Evolutionary conservation across 306 rosid species (phyloP).

Genomic region (Inga leiocalycina): DNA sequence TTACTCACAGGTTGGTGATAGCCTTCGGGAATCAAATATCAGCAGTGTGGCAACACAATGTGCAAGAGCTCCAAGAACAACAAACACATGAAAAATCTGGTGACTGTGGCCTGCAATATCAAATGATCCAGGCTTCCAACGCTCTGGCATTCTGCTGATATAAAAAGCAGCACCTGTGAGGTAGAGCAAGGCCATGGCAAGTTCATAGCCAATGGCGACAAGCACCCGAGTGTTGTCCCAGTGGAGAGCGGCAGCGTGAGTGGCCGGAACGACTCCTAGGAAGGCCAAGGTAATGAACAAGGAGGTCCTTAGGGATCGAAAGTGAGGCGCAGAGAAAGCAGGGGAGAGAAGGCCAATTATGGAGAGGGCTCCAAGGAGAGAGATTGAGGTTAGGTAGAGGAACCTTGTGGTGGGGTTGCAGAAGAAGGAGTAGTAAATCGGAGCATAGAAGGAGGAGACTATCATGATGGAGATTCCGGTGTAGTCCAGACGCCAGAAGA

Average conservation of each 20-base stretch:
- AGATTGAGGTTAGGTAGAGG: slow-evolving; percentile 65
- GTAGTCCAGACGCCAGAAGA: slow-evolving; percentile 87
- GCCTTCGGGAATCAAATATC: slow-evolving; percentile 57
- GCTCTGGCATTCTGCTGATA: slow-evolving; percentile 68
- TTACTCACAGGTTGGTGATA: slow-evolving; percentile 55
- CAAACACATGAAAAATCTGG: slow-evolving; percentile 81
- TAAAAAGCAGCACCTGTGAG: slow-evolving; percentile 71
- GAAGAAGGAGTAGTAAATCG: slow-evolving; percentile 71
- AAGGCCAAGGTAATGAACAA: slow-evolving; percentile 79
- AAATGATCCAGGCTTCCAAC: slow-evolving; percentile 82
- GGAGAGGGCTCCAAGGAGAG: slow-evolving; percentile 57
- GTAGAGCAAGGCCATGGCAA: slow-evolving; percentile 70
- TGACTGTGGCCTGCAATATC: slow-evolving; percentile 91
- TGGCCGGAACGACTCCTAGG: slow-evolving; percentile 74
- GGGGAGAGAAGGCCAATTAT: slow-evolving; percentile 64
- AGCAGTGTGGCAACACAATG: slow-evolving; percentile 69
- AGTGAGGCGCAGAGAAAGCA: slow-evolving; percentile 56
- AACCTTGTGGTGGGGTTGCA: slow-evolving; percentile 55
- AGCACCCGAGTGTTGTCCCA: slow-evolving; percentile 55
- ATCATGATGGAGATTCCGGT: slow-evolving; percentile 84
- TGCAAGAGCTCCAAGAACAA: slow-evolving; percentile 76
- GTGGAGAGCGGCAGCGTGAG: slow-evolving; percentile 54
- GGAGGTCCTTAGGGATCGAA: slow-evolving; percentile 59
- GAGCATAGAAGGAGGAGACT: slow-evolving; percentile 77
- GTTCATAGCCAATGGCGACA: slow-evolving; percentile 62